A percentile compares a stretch with the other conserved stretches of the same genome.
These are phyloP conservation scores for Mycosphaerelloides madeirae DNA, from an alignment of 2,329 filamentous ascomycete species.

Conservation along the genomic window DNA sequence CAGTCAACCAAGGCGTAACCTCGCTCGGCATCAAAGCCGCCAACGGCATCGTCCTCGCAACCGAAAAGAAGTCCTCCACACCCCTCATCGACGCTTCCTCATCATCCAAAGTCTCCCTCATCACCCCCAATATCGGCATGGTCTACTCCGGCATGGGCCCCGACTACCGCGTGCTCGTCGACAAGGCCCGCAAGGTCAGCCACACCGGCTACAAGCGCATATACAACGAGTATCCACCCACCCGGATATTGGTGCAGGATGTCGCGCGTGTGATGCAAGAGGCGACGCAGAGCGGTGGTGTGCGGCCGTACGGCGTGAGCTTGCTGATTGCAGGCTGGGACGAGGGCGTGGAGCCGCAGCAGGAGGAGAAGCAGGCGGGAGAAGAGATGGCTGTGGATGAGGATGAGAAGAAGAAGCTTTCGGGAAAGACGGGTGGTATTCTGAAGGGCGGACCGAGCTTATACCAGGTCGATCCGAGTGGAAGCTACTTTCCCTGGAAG, in stretches of 20 bases:
- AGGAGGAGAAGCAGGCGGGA: constrained; percentile 61
- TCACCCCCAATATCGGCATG: constrained; percentile 99
- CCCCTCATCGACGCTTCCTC: constrained; percentile 93
- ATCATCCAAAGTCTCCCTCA: constrained; percentile 92
- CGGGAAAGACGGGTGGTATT: constrained; percentile 89
- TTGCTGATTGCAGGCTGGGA: constrained; percentile 96
- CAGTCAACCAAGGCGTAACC: constrained; percentile 98
- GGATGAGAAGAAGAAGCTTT: constrained; percentile 62
- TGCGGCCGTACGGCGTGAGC: constrained; percentile 93
- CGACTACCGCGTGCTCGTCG: constrained; percentile 94
- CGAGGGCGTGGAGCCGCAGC: constrained; percentile 87
- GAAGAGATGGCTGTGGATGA: constrained; percentile 47
- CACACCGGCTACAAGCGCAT: constrained; percentile 99
- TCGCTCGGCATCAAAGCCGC: constrained; percentile 98
- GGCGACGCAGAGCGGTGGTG: constrained; percentile 95
- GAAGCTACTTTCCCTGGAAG: constrained; percentile 99
- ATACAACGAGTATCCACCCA: constrained; percentile 99
- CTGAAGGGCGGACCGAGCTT: constrained; percentile 94
- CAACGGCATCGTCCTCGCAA: constrained; percentile 97
- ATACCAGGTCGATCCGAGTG: constrained; percentile 98
- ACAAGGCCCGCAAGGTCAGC: constrained; percentile 96
- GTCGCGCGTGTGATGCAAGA: constrained; percentile 98
- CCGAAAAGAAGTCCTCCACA: constrained; percentile 98
- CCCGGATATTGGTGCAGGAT: constrained; percentile 97
- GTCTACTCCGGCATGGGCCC: constrained; percentile 99